Conservation (phyloP, 257 asterid genomes). For the Forsythia suspensa region DNA sequence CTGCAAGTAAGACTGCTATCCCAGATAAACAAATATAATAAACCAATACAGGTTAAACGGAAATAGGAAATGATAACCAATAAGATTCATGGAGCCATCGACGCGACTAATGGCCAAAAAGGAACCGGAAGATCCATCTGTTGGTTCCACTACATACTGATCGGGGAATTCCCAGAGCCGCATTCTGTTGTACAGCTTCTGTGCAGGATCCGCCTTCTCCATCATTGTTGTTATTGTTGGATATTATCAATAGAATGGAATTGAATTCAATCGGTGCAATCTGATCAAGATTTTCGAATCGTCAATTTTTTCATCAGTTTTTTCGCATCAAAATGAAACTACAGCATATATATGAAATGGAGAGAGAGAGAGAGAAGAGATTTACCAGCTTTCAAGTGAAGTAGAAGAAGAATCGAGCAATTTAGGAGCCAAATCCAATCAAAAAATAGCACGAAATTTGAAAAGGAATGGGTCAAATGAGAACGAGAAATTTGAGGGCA, state of each 20-base stretch:
- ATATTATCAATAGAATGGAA: not conserved
- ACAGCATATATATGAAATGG: not conserved
- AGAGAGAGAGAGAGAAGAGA: not conserved
- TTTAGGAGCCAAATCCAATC: not conserved
- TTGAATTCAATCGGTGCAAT: not conserved
- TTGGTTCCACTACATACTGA: constrained; percentile 81
- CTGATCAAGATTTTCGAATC: not conserved
- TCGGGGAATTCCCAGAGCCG: constrained; percentile 90
- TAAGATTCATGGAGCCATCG: constrained; percentile 59
- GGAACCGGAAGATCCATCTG: constrained; percentile 75
- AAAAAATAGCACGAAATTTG: not conserved
- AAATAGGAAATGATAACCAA: constrained; percentile 39
- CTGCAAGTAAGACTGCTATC: not conserved
- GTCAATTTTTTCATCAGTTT: not conserved
- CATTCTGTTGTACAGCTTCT: constrained; percentile 72
- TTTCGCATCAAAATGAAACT: not conserved
- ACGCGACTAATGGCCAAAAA: constrained; percentile 62
- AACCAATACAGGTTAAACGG: not conserved
- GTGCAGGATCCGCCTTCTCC: constrained; percentile 75
- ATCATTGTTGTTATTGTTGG: constrained; percentile 50
- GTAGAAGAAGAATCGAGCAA: not conserved
- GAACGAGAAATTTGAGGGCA: not conserved
- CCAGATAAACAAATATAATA: not conserved
- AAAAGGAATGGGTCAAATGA: not conserved
- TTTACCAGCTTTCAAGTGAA: not conserved